Percentiles rank a stretch among this genome's conserved stretches.
phyloP scores from a whole-genome alignment of 202 grass and related monocot species.

The Panicum hallii region DNA sequence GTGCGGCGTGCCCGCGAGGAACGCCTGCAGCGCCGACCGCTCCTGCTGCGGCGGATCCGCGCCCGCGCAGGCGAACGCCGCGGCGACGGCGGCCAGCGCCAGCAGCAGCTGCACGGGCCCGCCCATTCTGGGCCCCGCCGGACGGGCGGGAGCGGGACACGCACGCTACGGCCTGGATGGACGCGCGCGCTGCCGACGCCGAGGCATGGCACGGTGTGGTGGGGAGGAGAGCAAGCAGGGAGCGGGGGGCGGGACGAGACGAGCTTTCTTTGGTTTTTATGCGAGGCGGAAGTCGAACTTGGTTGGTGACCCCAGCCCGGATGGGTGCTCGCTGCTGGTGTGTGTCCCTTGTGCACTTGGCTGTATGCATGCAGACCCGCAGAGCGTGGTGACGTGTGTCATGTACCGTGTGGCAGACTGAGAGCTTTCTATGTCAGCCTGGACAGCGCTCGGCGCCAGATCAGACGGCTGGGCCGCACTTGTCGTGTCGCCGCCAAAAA shows the following conservation, averaged over 20 bases:
- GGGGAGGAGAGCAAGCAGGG: neutral
- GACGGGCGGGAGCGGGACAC: neutral
- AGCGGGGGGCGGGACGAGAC: neutral
- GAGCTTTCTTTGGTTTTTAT: conserved; percentile 12
- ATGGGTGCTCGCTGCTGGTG: neutral
- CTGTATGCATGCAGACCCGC: neutral
- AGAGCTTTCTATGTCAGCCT: neutral
- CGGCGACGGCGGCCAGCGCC: neutral
- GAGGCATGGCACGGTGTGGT: neutral
- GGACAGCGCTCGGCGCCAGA: neutral
- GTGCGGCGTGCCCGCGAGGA: conserved; percentile 63
- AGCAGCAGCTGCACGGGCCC: conserved; percentile 15
- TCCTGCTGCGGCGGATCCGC: conserved; percentile 60
- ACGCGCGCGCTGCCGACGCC: neutral
- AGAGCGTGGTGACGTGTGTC: neutral
- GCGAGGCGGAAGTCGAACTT: neutral
- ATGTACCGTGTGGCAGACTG: neutral
- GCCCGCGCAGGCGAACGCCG: neutral
- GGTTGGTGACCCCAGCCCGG: neutral
- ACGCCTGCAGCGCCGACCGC: conserved; percentile 52
- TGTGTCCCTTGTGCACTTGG: neutral
- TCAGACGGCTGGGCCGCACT: neutral
- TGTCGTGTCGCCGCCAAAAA: neutral
- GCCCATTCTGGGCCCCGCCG: conserved; percentile 7
- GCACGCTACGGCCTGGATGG: neutral